Evolutionary conservation across 495 filamentous ascomycete genomes (phyloP).

Genomic region (Hypoxylon lienhwacheense): DNA sequence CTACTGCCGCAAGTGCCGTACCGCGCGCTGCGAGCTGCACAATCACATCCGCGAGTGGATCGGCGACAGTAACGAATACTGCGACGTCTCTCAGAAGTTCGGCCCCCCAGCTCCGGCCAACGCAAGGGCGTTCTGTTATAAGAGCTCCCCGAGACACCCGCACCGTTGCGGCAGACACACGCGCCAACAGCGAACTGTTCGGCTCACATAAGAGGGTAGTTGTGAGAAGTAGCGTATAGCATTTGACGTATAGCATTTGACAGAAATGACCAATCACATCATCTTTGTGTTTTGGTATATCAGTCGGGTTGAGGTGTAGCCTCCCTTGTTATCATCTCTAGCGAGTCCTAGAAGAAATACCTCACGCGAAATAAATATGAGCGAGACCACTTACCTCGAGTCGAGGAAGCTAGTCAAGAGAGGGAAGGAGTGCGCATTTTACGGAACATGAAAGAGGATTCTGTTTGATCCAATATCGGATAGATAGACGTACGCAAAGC

Average conservation of each 20-base stretch:
- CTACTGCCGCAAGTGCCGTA: conserved; percentile 55
- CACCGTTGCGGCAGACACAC: conserved; percentile 54
- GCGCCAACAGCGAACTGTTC: conserved; percentile 32
- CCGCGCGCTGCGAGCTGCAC: conserved; percentile 56
- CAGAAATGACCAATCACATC: neutral
- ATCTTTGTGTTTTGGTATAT: too few relatives aligned
- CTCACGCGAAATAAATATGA: too few relatives aligned
- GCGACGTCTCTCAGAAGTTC: conserved; percentile 54
- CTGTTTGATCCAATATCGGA: too few relatives aligned
- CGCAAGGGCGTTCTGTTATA: conserved; percentile 49
- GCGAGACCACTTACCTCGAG: too few relatives aligned
- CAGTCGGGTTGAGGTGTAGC: too few relatives aligned
- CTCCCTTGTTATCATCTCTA: too few relatives aligned
- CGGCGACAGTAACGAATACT: conserved; percentile 52
- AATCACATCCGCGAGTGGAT: conserved; percentile 58
- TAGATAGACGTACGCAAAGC: too few relatives aligned
- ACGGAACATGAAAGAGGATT: too few relatives aligned
- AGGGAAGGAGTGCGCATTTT: too few relatives aligned
- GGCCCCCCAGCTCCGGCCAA: conserved; percentile 43
- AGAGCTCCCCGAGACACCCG: conserved; percentile 51
- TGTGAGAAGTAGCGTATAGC: neutral
- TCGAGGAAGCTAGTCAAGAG: too few relatives aligned
- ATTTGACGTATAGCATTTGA: neutral
- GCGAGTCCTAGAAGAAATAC: too few relatives aligned
- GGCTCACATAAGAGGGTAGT: conserved; percentile 23